Conservation (phyloP, 2,329 filamentous ascomycete genomes). For the Fonsecaea nubica region DNA sequence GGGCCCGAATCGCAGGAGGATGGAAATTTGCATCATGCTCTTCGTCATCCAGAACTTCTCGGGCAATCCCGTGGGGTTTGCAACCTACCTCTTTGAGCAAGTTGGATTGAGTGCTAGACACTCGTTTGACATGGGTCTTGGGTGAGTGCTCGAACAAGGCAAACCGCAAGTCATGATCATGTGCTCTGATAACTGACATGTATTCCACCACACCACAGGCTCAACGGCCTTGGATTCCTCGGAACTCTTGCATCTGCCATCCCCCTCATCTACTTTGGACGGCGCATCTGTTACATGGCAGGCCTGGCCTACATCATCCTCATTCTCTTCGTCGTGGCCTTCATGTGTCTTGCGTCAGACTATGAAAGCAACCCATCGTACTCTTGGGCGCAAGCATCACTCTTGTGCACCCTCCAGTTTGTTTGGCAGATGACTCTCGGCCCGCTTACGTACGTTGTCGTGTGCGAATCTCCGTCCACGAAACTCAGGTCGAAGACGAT, state of each 20-base stretch:
- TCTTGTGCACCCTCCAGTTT: conserved; percentile 60
- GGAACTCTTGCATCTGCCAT: conserved; percentile 5
- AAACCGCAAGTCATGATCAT: conserved; percentile 51
- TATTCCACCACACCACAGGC: conserved; percentile 46
- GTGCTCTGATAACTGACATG: not conserved
- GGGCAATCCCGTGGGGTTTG: conserved; percentile 42
- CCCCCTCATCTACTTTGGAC: conserved; percentile 1
- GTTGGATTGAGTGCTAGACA: conserved; percentile 47
- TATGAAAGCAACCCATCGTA: conserved; percentile 42
- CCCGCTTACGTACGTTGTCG: conserved; percentile 58
- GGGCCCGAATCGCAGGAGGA: conserved; percentile 47
- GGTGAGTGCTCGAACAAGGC: conserved; percentile 57
- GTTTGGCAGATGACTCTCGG: conserved; percentile 61
- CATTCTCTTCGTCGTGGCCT: conserved; percentile 43
- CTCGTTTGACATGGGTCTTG: conserved; percentile 66
- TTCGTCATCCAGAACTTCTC: conserved; percentile 48
- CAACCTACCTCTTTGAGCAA: conserved; percentile 49
- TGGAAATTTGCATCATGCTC: conserved; percentile 49
- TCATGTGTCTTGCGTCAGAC: conserved; percentile 39
- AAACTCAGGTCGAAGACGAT: conserved; percentile 61
- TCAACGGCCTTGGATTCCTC: conserved; percentile 44
- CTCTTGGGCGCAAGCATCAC: conserved; percentile 45
- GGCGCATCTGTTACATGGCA: conserved; percentile 42
- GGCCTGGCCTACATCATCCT: conserved; percentile 42
- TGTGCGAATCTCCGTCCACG: conserved; percentile 60